Base-by-base conservation (phyloP, 2,329 filamentous ascomycete genomes). In the Calycina herbarum region DNA sequence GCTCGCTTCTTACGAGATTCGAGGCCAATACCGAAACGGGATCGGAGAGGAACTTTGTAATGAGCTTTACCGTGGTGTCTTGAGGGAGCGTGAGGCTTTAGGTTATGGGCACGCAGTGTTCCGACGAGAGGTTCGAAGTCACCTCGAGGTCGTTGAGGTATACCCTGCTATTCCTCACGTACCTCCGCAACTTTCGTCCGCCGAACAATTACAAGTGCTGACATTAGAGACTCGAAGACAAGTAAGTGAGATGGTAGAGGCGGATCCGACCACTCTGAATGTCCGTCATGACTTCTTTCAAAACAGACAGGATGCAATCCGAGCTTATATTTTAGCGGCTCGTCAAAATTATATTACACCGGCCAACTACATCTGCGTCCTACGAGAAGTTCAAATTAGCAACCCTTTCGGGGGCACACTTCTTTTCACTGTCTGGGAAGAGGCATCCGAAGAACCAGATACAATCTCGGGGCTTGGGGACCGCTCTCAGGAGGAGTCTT, bases 271-370 rank as follows among this genome's bases (percentile, higher is more conserved):
- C n/a, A 24, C 6, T 10, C 7, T 51, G 7, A 3, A 13, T 27
- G 20, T 51, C 20, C n/a, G n/a, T 3, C 8, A 20, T 1, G n/a
- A 51, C 6, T 51, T 10, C 6, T 51, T 51, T 4, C 6, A 7
- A 8, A 24, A 5, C 20, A 24, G 48, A 54, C 6, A 13, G n/a
- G 8, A 54, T 13, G 42, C 42, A 45, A n/a, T 45, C 7, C 42
- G 42, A 5, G 42, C 42, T 20, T 45, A n/a, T n/a, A n/a, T 45
- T 45, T 1, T 17, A 20, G 17, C 8, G 17, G 20, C 5, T n/a
- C 3, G 15, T 17, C 2, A 3, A n/a, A 0, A 0, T 7, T 7
- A n/a, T 45, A 17, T n/a, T n/a, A 5, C 5, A 3, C 31, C 7
- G 31, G 31, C 31, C 31, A n/a, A 20, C 2, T 45, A n/a, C n/a